Conservation (phyloP, 306 rosid species). For the Vicia villosa region DNA sequence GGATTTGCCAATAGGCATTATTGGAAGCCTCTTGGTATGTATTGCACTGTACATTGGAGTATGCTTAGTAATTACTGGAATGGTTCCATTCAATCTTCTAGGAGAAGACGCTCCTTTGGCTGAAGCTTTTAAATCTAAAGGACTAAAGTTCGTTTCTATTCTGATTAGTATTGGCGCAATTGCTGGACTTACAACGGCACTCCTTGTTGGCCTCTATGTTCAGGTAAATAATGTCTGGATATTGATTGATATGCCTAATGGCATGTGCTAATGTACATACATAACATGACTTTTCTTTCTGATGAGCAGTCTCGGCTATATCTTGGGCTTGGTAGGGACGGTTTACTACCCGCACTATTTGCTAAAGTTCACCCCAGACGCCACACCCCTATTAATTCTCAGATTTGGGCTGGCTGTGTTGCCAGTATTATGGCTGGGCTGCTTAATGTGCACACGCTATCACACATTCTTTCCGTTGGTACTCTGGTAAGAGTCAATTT, state of each 20-base stretch:
- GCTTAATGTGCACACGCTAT: constrained; percentile 74
- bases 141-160: constrained; percentile 76
- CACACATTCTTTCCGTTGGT: constrained; percentile 95
- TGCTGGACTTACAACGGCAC: constrained; percentile 97
- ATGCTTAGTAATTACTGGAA: constrained; percentile 93
- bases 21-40: constrained; percentile 86
- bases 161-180: constrained; percentile 91
- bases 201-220: constrained; percentile 94
- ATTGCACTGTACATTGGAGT: constrained; percentile 82
- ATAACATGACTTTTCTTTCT: constrained; percentile 45
- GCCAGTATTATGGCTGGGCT: constrained; percentile 84
- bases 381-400: constrained; percentile 91
- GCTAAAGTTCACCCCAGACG: constrained; percentile 67
- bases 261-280: constrained; percentile 34
- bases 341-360: constrained; percentile 81
- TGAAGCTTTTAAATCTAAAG: constrained; percentile 88
- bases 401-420: constrained; percentile 89
- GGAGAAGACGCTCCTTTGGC: constrained; percentile 99
- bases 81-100: constrained; percentile 82
- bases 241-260: constrained; percentile 42
- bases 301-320: constrained; percentile 87
- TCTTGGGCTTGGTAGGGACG: constrained; percentile 98
- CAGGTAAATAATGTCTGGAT: constrained; percentile 63
- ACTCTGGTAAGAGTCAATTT: constrained; percentile 70
- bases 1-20: constrained; percentile 96